Evolutionary conservation across 148 eudicot genomes (phyloP).

Genomic region (Dysphania ambrosioides): DNA sequence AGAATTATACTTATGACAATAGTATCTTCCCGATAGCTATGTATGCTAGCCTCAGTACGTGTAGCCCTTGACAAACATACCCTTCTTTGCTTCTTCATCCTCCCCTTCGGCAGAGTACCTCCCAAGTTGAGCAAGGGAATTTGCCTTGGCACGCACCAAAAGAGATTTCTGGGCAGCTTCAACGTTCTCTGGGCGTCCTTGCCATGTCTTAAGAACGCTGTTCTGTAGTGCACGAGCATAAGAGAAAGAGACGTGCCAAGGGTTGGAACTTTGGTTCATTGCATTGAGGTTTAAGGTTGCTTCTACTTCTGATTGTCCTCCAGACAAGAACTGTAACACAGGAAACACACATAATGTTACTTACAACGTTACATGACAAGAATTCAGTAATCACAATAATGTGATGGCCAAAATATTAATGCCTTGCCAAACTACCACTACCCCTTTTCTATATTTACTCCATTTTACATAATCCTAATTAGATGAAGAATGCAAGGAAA

Average conservation of each 20-base stretch:
- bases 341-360: neutral
- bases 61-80: constrained; percentile 96
- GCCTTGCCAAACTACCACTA: neutral
- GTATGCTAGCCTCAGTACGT: constrained; percentile 48
- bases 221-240: constrained; percentile 96
- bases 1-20: neutral
- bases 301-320: constrained; percentile 91
- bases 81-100: constrained; percentile 79
- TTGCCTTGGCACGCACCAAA: constrained; percentile 81
- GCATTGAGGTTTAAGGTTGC: constrained; percentile 88
- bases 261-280: constrained; percentile 96
- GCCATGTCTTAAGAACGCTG: constrained; percentile 88
- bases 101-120: constrained; percentile 79
- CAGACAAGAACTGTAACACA: constrained; percentile 73
- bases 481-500: neutral
- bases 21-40: neutral
- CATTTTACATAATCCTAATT: neutral
- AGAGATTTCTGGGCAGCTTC: constrained; percentile 81
- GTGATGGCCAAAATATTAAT: neutral
- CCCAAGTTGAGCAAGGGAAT: constrained; percentile 91
- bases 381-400: neutral
- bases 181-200: constrained; percentile 76
- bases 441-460: neutral
- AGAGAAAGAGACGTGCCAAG: constrained; percentile 97
- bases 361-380: neutral